Evolutionary conservation across 1,284 basidiomycete genomes (phyloP), one percentile per base, ranked within the genome.

Genomic region (Melampsora americana): DNA sequence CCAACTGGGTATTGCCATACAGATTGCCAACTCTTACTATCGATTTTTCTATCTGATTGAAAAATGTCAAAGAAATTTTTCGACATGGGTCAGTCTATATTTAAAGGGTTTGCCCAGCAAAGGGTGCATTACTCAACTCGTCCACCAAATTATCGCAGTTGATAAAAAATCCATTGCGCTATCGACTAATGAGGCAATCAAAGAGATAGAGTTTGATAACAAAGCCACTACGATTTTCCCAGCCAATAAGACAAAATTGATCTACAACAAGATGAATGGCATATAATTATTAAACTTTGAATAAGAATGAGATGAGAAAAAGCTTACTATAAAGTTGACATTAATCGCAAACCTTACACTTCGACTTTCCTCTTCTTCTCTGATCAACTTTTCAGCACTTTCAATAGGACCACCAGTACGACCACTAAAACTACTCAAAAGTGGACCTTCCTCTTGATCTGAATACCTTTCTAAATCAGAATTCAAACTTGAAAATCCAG

Each of bases 141-240:
- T 79, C 20, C 78, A 77, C 66, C 78, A 80, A 70, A 80, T 81
- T 73, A 81, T 81, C 48, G 73, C 46, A 30, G 86, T 87, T 20
- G 84, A 85, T 0, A 88, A 79, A 23, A 87, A 82, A 71, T 88
- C 87, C 77, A 88, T 84, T 0, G 84, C 85, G 23, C 85, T 85
- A 80, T 87, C 87, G 70, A 87, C 85, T 16, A 86, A 81, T 0
- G 84, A 85, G 7, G 87, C 87, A 32, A 86, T 83, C 66, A 88
- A 84, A 28, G 86, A 87, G 74, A 88, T 85, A 7, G 86, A 87
- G 59, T 85, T 84, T 32, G 86, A 86, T 50, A 86, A 84, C 28
- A 85, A 81, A 18, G 87, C 85, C 0, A 86, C 86, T 0, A 85
- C 79, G 16, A 83, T 84, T 79, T 87, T 87, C 4, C 84, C 84